Evolutionary conservation across 2,329 filamentous ascomycete species (phyloP).

Genomic region (Claviceps lovelessii): DNA sequence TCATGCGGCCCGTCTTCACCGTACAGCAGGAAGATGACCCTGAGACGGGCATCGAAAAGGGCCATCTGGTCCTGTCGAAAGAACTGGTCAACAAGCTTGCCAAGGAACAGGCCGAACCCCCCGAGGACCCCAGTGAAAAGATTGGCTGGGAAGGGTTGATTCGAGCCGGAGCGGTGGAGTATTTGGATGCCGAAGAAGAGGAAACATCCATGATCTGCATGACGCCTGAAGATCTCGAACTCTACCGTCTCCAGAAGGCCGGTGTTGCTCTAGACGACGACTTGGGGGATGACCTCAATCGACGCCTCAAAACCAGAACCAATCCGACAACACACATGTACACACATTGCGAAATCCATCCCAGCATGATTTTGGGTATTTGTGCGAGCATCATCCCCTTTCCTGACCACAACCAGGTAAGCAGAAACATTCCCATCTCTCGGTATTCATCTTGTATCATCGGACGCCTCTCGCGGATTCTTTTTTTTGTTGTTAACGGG

Average conservation of each 20-base stretch:
- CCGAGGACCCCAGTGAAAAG: slow-evolving; percentile 43
- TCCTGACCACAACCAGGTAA: slow-evolving; percentile 89
- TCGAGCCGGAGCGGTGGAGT: slow-evolving; percentile 76
- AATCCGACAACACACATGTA: slow-evolving; percentile 82
- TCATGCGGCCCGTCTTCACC: slow-evolving; percentile 86
- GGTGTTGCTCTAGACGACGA: slow-evolving; percentile 51
- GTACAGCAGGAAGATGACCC: slow-evolving; percentile 75
- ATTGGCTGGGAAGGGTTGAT: slow-evolving; percentile 86
- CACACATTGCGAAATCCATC: slow-evolving; percentile 98
- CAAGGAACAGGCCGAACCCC: slow-evolving; percentile 55
- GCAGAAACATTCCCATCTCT: slow-evolving; percentile 9
- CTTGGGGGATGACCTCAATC: slow-evolving; percentile 54
- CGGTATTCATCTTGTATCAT: background rate
- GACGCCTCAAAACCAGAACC: slow-evolving; percentile 73
- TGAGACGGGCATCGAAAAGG: slow-evolving; percentile 44
- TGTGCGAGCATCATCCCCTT: slow-evolving; percentile 99
- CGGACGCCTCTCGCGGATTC: background rate
- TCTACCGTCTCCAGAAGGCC: slow-evolving; percentile 54
- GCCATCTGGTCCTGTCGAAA: slow-evolving; percentile 69
- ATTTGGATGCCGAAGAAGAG: slow-evolving; percentile 94
- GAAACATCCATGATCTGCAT: slow-evolving; percentile 99
- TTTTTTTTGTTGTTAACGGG: background rate
- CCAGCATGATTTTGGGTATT: slow-evolving; percentile 96
- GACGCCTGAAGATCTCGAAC: slow-evolving; percentile 88
- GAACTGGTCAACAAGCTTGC: slow-evolving; percentile 62